Conservation (phyloP, 192 early-diverging fungal genomes). For the Coemansia sp. region DNA sequence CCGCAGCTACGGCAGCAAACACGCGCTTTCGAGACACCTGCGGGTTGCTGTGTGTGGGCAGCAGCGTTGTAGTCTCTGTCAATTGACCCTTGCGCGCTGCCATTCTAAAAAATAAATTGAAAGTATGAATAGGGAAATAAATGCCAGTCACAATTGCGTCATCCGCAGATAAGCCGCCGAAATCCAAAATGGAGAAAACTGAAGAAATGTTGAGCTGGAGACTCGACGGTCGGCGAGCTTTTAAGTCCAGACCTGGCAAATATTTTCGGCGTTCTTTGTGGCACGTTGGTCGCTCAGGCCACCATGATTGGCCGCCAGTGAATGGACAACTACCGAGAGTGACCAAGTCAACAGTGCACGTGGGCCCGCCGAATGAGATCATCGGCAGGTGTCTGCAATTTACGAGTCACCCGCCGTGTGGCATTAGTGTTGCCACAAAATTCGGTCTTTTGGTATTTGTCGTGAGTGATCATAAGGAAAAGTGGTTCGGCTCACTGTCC, state of each 20-base stretch:
- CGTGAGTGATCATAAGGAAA: too few relatives aligned
- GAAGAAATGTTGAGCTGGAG: not conserved
- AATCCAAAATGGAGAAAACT: not conserved
- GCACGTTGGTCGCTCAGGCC: conserved; percentile 1
- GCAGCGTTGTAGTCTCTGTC: not conserved
- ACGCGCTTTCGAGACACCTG: not conserved
- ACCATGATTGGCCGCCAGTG: not conserved
- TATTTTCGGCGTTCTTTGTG: not conserved
- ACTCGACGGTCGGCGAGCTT: too few relatives aligned
- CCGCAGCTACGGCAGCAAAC: not conserved
- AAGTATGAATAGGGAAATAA: not conserved
- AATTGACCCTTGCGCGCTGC: not conserved
- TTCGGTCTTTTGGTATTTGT: too few relatives aligned
- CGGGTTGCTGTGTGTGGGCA: not conserved
- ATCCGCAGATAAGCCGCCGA: too few relatives aligned
- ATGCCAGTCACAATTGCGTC: not conserved
- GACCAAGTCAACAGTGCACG: not conserved
- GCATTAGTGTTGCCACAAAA: too few relatives aligned
- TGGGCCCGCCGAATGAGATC: not conserved
- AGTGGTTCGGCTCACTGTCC: too few relatives aligned
- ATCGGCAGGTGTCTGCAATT: not conserved
- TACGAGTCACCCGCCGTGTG: not conserved
- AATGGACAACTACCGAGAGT: too few relatives aligned
- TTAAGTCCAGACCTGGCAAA: too few relatives aligned
- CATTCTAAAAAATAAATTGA: not conserved